These are phyloP conservation scores for Ailanthus altissimus DNA, from an alignment of 345 rosid species.

Conservation along the genomic window DNA sequence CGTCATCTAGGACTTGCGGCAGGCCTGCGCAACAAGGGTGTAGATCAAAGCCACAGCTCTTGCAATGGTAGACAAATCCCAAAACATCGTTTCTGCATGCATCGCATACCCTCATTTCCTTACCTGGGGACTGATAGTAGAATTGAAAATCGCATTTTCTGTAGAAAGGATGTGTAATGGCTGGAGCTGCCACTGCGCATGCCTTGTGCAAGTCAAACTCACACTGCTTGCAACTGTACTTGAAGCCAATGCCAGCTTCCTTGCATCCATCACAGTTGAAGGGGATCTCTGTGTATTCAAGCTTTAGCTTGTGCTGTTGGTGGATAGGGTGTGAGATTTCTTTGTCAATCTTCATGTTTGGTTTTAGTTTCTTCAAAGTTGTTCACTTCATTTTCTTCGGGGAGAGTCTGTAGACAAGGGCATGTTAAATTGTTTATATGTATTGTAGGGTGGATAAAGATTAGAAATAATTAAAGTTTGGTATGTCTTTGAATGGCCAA, in stretches of 20 bases:
- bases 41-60: constrained; percentile 41
- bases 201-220: constrained; percentile 48
- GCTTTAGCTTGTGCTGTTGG: constrained; percentile 41
- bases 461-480: background rate
- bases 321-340: constrained; percentile 52
- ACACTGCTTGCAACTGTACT: constrained; percentile 42
- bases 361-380: background rate
- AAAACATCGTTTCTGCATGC: constrained; percentile 36
- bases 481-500: background rate
- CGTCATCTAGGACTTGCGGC: constrained; percentile 41
- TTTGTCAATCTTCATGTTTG: constrained; percentile 40
- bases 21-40: constrained; percentile 54
- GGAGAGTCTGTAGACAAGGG: background rate
- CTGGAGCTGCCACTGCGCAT: constrained; percentile 31
- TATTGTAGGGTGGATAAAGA: background rate
- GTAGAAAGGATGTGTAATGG: constrained; percentile 40
- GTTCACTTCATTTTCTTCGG: background rate
- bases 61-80: constrained; percentile 49
- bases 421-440: background rate
- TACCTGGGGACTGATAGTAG: constrained; percentile 26
- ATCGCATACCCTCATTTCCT: constrained; percentile 32
- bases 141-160: constrained; percentile 40
- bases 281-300: constrained; percentile 43
- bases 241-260: constrained; percentile 49
- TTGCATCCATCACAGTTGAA: constrained; percentile 54